These are phyloP conservation scores for Hyphopichia fennica DNA, from an alignment of 1,139 yeast genomes.

Conservation along the genomic window DNA sequence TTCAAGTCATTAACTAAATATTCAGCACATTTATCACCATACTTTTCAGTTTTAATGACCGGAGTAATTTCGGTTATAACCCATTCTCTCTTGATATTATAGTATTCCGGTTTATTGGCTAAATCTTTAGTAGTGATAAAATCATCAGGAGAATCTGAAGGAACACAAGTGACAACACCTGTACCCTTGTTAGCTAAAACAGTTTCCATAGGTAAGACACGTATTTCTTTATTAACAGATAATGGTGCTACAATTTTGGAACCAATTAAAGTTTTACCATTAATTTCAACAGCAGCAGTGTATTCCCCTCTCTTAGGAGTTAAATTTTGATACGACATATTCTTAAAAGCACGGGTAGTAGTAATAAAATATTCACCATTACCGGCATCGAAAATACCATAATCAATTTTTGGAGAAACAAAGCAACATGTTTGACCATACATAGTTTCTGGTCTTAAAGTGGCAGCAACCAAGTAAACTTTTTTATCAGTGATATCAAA, in stretches of 20 bases:
- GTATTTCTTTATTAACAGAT: constrained; percentile 65
- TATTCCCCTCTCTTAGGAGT: constrained; percentile 87
- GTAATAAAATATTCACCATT: constrained; percentile 75
- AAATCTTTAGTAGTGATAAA: constrained; percentile 82
- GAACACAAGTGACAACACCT: constrained; percentile 98
- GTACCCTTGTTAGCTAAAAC: constrained; percentile 95
- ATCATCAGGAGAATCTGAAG: constrained; percentile 98
- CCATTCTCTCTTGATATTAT: constrained; percentile 86
- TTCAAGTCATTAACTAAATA: constrained; percentile 80
- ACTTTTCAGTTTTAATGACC: constrained; percentile 75
- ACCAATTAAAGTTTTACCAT: constrained; percentile 80
- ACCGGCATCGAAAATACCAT: constrained; percentile 91
- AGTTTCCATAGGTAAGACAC: constrained; percentile 97
- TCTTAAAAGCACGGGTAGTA: constrained; percentile 96
- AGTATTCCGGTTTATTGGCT: constrained; percentile 87
- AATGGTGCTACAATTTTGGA: constrained; percentile 86
- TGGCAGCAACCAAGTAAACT: constrained; percentile 88
- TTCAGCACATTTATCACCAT: constrained; percentile 90
- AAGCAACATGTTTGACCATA: constrained; percentile 98
- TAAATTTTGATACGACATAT: constrained; percentile 92
- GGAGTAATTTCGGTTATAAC: constrained; percentile 72
- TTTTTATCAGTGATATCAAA: constrained; percentile 56
- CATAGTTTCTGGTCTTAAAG: constrained; percentile 98
- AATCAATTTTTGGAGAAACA: constrained; percentile 90
- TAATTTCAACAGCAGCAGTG: constrained; percentile 56